phyloP scores from a whole-genome alignment of 805 yeast genomes.

The Lipomyces orientalis region DNA sequence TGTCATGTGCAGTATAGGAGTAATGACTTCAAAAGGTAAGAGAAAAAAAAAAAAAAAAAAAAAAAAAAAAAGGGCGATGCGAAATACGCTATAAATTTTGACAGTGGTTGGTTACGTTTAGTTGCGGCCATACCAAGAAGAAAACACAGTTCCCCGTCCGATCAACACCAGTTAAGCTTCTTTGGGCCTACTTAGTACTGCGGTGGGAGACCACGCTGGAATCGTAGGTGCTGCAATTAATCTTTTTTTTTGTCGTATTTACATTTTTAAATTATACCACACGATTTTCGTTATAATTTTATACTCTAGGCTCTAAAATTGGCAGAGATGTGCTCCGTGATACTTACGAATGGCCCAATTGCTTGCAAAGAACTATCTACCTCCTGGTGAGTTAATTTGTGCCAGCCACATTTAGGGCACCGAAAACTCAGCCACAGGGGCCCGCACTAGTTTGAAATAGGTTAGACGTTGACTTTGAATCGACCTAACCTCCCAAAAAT shows the following conservation, averaged over 20 bases:
- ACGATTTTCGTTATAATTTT: no score
- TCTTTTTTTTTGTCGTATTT: neutral
- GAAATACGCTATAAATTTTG: no score
- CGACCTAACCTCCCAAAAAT: neutral
- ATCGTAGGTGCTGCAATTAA: conserved; percentile 3
- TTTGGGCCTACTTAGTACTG: conserved; percentile 4
- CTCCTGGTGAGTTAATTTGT: neutral
- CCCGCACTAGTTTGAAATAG: neutral
- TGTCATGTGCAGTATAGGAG: no score
- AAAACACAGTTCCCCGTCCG: conserved; percentile 5
- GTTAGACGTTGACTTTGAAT: neutral
- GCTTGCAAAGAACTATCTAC: neutral
- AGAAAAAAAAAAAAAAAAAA: no score
- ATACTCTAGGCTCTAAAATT: no score
- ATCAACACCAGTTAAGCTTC: conserved; percentile 3
- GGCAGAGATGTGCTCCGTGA: no score
- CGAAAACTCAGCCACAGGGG: neutral
- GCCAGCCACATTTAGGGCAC: neutral
- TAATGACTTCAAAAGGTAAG: no score
- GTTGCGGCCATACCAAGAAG: conserved; percentile 5
- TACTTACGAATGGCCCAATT: neutral
- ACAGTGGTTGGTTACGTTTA: neutral
- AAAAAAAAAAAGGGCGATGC: no score
- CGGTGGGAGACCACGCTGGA: conserved; percentile 5
- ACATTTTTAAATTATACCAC: no score